A percentile compares a stretch with the other conserved stretches of the same genome.
Conservation (phyloP, 805 yeast genomes). For the Hanseniaspora lindneri region DNA sequence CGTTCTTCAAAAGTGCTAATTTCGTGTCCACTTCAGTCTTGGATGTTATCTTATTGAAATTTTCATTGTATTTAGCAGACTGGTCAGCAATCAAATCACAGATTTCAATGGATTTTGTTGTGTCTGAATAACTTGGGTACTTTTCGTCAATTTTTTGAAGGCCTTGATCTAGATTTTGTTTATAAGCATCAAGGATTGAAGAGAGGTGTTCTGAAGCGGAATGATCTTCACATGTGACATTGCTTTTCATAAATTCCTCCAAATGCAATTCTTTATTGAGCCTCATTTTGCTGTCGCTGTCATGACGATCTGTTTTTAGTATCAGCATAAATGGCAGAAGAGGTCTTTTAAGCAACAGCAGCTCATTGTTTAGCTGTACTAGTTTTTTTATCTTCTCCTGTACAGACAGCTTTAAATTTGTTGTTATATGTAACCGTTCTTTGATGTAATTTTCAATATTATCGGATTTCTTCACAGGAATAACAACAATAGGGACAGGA, state of each 20-base stretch:
- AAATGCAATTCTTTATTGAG: conserved; percentile 5
- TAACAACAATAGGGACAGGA: conserved; percentile 26
- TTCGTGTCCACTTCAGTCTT: background rate
- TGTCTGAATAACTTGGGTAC: background rate
- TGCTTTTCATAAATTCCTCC: conserved; percentile 1
- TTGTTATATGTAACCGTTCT: conserved; percentile 3
- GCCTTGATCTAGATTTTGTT: conserved; percentile 18
- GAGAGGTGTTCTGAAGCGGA: conserved; percentile 19
- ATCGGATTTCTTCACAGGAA: conserved; percentile 25
- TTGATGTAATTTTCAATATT: conserved; percentile 21
- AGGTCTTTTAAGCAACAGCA: background rate
- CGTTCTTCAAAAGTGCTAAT: background rate
- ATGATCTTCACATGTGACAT: conserved; percentile 3
- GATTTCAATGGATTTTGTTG: conserved; percentile 3
- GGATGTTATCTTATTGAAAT: conserved; percentile 3
- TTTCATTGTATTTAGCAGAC: conserved; percentile 14
- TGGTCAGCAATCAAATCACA: conserved; percentile 10
- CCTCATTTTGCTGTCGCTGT: background rate
- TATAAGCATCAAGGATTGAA: conserved; percentile 19
- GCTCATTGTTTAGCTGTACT: conserved; percentile 3
- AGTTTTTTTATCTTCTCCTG: conserved; percentile 2
- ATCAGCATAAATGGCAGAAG: conserved; percentile 7
- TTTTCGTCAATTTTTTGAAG: conserved; percentile 17
- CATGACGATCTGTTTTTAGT: background rate
- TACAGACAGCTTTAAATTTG: conserved; percentile 17